A percentile compares a stretch with the other conserved stretches of the same genome.
Conservation (phyloP, 495 filamentous ascomycete species). For the Cercophora newfieldiana region DNA sequence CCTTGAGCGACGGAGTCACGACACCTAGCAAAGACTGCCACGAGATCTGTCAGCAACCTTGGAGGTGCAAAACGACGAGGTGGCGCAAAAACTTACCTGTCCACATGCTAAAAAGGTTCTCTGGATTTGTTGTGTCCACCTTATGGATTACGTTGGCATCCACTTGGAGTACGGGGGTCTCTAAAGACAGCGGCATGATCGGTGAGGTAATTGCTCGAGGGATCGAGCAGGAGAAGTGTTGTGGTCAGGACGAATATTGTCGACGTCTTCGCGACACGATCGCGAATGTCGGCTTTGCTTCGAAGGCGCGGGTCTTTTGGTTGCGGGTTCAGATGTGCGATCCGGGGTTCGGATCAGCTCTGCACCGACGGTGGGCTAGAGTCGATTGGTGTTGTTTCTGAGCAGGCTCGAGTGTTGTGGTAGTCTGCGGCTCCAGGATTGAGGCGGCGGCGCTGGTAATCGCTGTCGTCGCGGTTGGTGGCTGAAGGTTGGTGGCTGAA, state of each 20-base stretch:
- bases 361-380: constrained; percentile 30
- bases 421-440: background rate
- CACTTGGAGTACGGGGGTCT: constrained; percentile 67
- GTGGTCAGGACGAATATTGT: constrained; percentile 24
- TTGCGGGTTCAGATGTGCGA: constrained; percentile 23
- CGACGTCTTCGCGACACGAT: constrained; percentile 23
- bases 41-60: constrained; percentile 17
- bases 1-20: constrained; percentile 93
- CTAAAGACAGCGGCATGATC: constrained; percentile 39
- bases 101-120: constrained; percentile 97
- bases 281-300: constrained; percentile 22
- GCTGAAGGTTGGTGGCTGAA: background rate
- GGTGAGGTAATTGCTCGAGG: constrained; percentile 31
- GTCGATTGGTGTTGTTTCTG: background rate
- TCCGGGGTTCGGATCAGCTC: constrained; percentile 31
- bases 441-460: background rate
- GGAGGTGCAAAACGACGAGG: constrained; percentile 4
- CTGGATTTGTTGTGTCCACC: constrained; percentile 87
- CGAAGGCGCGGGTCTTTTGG: constrained; percentile 4
- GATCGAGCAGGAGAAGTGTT: constrained; percentile 30
- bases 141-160: constrained; percentile 86
- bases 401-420: background rate
- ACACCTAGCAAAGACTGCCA: constrained; percentile 87
- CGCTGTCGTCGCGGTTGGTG: background rate
- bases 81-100: constrained; percentile 70